A percentile compares a stretch with the other conserved stretches of the same genome.
Evolutionary conservation across 1,284 basidiomycete genomes (phyloP).

Genomic region (Cryptococcus wingfieldii): DNA sequence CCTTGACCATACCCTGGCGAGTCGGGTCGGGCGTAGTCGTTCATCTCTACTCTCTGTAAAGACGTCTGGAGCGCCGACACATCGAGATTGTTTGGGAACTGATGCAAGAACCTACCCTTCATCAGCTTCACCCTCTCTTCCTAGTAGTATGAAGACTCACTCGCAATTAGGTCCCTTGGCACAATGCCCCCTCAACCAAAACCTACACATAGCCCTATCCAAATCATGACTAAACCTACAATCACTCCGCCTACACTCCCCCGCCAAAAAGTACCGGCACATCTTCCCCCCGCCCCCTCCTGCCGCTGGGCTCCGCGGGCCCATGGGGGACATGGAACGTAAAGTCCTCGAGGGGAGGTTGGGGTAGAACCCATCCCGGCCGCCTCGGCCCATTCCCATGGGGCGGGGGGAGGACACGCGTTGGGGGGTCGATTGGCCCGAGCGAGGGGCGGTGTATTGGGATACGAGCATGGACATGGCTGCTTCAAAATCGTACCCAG

Average conservation of each 20-base stretch:
- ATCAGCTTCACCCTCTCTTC: conserved; percentile 2
- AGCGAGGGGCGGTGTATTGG: conserved; percentile 50
- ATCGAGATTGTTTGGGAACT: conserved; percentile 62
- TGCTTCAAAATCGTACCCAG: conserved; percentile 89
- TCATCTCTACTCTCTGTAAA: conserved; percentile 64
- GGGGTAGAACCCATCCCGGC: conserved; percentile 38
- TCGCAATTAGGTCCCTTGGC: conserved; percentile 76
- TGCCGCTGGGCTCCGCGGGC: background rate
- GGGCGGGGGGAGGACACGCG: conserved; percentile 34
- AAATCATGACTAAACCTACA: conserved; percentile 94
- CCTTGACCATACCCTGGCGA: conserved; percentile 23
- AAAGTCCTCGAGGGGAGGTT: conserved; percentile 39
- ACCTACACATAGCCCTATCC: conserved; percentile 88
- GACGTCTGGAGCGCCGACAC: conserved; percentile 54
- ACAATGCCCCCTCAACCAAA: conserved; percentile 95
- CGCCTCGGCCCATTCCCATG: conserved; percentile 18
- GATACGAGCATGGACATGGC: conserved; percentile 91
- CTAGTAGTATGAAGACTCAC: conserved; percentile 27
- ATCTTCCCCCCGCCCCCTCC: conserved; percentile 63
- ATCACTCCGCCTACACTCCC: conserved; percentile 91
- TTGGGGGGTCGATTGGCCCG: conserved; percentile 43
- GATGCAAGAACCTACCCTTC: conserved; percentile 65
- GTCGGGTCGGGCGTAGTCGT: conserved; percentile 45
- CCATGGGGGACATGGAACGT: background rate
- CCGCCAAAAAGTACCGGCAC: conserved; percentile 92